These are phyloP conservation scores for Neonectria sp. DNA, from an alignment of 2,329 filamentous ascomycete genomes.

Conservation along the genomic window DNA sequence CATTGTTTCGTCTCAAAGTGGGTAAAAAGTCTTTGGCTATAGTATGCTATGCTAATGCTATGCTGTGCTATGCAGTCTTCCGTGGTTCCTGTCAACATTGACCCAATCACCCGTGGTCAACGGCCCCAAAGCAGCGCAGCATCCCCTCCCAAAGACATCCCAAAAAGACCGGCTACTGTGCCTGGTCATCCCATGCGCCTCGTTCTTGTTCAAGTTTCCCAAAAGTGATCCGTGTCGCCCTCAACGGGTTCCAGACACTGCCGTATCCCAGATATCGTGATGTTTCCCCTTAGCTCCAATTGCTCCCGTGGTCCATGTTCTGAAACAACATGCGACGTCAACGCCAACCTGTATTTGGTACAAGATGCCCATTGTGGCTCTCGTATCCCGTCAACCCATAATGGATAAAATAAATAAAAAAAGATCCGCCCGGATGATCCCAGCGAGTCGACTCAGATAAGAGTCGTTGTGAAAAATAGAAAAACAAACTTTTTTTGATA, in stretches of 20 bases:
- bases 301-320: slow-evolving; percentile 54
- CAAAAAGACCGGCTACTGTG: slow-evolving; percentile 40
- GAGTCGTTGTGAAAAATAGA: slow-evolving; percentile 43
- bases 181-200: slow-evolving; percentile 47
- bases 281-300: slow-evolving; percentile 46
- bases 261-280: slow-evolving; percentile 53
- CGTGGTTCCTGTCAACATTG: slow-evolving; percentile 44
- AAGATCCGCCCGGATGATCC: slow-evolving; percentile 41
- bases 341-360: slow-evolving; percentile 52
- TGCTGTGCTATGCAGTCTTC: slow-evolving; percentile 49
- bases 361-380: slow-evolving; percentile 47
- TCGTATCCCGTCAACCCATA: slow-evolving; percentile 42
- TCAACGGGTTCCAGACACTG: slow-evolving; percentile 36
- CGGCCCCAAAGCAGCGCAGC: slow-evolving; percentile 38
- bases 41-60: slow-evolving; percentile 46
- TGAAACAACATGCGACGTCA: slow-evolving; percentile 52
- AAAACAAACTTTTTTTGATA: slow-evolving; percentile 59
- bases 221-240: slow-evolving; percentile 36
- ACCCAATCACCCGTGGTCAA: slow-evolving; percentile 39
- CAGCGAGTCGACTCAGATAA: slow-evolving; percentile 38
- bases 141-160: slow-evolving; percentile 42
- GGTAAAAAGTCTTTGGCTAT: slow-evolving; percentile 46
- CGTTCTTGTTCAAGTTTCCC: slow-evolving; percentile 32
- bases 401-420: slow-evolving; percentile 38
- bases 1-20: slow-evolving; percentile 42